Conservation (phyloP, 345 rosid genomes). For the Eucalyptus camaldulensis region DNA sequence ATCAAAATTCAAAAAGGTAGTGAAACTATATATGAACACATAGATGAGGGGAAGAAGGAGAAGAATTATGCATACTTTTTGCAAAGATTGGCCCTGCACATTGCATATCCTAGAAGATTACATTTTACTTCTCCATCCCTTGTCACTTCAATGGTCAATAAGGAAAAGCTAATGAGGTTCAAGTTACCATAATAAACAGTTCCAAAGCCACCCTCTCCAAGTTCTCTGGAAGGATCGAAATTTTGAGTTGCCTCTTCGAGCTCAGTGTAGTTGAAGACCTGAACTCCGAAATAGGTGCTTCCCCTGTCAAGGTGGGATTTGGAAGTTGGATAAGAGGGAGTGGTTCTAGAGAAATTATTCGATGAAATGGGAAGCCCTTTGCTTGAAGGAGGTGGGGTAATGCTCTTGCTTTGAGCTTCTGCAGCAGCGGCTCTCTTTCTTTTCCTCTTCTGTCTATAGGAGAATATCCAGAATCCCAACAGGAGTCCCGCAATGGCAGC, state of each 20-base stretch:
- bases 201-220: constrained; percentile 93
- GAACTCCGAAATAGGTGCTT: constrained; percentile 57
- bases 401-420: constrained; percentile 18
- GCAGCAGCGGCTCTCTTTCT: constrained; percentile 6
- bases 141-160: background rate
- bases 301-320: constrained; percentile 30
- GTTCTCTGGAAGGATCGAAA: constrained; percentile 59
- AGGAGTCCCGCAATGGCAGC: background rate
- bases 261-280: constrained; percentile 55
- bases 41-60: background rate
- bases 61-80: background rate
- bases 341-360: constrained; percentile 25
- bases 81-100: background rate
- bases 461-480: constrained; percentile 1
- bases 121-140: background rate
- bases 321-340: constrained; percentile 31
- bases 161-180: background rate
- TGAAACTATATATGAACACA: background rate
- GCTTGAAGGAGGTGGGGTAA: constrained; percentile 33
- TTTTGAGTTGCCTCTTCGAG: constrained; percentile 73
- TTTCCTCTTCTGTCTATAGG: constrained; percentile 12
- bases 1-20: background rate
- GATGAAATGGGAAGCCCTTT: constrained; percentile 23
- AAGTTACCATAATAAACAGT: constrained; percentile 67
- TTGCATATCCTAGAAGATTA: background rate